These are phyloP conservation scores for Boletus sp. DNA, from an alignment of 768 basidiomycete genomes.

Conservation along the genomic window DNA sequence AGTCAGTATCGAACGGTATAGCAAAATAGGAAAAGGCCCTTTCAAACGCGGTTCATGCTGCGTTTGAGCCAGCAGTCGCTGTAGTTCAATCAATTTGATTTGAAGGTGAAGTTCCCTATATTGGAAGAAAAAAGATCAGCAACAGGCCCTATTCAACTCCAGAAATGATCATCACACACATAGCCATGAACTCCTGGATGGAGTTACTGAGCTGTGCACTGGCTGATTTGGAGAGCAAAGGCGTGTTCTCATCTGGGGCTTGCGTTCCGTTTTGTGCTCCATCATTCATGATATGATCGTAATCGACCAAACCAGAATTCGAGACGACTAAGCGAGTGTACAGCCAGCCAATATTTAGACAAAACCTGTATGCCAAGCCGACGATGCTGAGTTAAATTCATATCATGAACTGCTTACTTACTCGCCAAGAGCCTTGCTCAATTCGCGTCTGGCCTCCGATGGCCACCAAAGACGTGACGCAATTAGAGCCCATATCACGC, in stretches of 20 bases:
- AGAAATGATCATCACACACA: conserved; percentile 50
- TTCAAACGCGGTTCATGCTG: conserved; percentile 93
- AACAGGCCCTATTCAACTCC: background rate
- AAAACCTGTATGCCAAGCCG: conserved; percentile 57
- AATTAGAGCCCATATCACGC: conserved; percentile 86
- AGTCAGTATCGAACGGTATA: conserved; percentile 82
- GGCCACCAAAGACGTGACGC: conserved; percentile 96
- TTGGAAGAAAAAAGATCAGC: conserved; percentile 5
- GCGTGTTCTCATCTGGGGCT: conserved; percentile 31
- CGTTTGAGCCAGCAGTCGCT: conserved; percentile 82
- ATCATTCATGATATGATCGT: conserved; percentile 25
- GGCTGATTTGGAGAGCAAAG: conserved; percentile 34
- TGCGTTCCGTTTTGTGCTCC: background rate
- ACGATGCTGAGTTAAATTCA: background rate
- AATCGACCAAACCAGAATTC: conserved; percentile 70
- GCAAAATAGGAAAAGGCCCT: conserved; percentile 85
- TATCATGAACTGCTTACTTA: conserved; percentile 36
- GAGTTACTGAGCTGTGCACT: conserved; percentile 54
- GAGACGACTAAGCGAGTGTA: conserved; percentile 90
- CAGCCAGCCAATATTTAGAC: conserved; percentile 90
- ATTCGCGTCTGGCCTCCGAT: conserved; percentile 84
- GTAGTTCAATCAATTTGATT: conserved; percentile 82
- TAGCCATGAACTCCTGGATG: conserved; percentile 87
- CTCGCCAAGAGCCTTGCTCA: conserved; percentile 86
- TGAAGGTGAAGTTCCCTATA: conserved; percentile 93